Conservation (phyloP, 2,329 filamentous ascomycete genomes). For the Colletotrichum brevisporum region DNA sequence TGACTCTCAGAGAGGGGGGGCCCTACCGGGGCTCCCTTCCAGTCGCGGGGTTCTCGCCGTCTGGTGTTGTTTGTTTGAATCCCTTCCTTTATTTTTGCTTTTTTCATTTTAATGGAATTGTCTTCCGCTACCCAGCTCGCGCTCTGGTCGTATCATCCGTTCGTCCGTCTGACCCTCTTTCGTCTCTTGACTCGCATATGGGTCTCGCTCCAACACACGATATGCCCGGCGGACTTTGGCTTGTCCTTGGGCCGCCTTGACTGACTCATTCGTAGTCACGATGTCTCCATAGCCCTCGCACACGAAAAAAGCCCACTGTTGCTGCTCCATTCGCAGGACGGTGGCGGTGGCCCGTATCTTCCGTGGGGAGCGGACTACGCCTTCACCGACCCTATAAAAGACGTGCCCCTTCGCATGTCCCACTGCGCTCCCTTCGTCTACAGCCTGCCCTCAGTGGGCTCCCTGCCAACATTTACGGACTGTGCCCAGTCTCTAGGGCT, state of each 20-base stretch:
- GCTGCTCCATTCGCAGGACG: conserved; percentile 42
- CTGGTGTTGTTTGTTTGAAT: conserved; percentile 4
- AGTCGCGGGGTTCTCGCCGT: too few species aligned
- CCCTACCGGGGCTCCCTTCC: too few species aligned
- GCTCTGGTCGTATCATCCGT: conserved; percentile 31
- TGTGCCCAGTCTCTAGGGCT: conserved; percentile 58
- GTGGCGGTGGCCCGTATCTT: neutral
- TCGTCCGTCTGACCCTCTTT: conserved; percentile 28
- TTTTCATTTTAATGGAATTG: conserved; percentile 15
- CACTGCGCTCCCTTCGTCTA: conserved; percentile 59
- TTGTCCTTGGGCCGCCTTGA: conserved; percentile 17
- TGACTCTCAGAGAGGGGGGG: neutral
- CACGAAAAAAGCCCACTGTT: conserved; percentile 61
- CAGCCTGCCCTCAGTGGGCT: conserved; percentile 52
- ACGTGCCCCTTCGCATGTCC: conserved; percentile 57
- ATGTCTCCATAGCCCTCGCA: conserved; percentile 63
- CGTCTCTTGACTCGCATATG: conserved; percentile 35
- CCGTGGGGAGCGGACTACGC: conserved; percentile 53
- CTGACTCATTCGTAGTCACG: conserved; percentile 53
- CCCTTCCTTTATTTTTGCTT: conserved; percentile 40
- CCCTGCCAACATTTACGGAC: conserved; percentile 58
- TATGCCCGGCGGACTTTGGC: conserved; percentile 24
- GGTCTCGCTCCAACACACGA: conserved; percentile 29
- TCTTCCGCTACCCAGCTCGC: conserved; percentile 5
- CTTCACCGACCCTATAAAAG: conserved; percentile 53